Conservation (phyloP, 2,329 filamentous ascomycete species). For the Conoideocrella luteorostrata region DNA sequence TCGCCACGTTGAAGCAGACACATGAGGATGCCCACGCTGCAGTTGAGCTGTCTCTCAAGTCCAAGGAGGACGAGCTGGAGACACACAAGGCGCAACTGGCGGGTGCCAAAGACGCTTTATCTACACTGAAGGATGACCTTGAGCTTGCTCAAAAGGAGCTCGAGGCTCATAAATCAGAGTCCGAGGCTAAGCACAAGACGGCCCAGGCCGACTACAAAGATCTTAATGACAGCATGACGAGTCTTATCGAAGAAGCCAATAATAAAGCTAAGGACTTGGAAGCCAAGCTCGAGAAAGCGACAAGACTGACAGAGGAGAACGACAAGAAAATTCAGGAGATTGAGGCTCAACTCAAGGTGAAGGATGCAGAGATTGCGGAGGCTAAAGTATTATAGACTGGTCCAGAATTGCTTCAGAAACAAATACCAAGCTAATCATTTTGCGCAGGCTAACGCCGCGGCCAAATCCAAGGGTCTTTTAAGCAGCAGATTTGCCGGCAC, state of each 20-base stretch:
- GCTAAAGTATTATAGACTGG: constrained; percentile 39
- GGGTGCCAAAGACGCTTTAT: constrained; percentile 27
- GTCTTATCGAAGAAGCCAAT: constrained; percentile 53
- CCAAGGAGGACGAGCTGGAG: constrained; percentile 30
- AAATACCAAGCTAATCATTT: background rate
- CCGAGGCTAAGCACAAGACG: constrained; percentile 47
- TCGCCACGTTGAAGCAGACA: constrained; percentile 40
- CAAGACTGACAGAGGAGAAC: constrained; percentile 39
- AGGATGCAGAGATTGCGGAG: constrained; percentile 58
- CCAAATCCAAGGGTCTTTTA: constrained; percentile 44
- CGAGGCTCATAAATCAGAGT: constrained; percentile 44
- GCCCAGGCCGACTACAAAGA: constrained; percentile 54
- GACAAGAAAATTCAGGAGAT: constrained; percentile 42
- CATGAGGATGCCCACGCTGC: constrained; percentile 37
- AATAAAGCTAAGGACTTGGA: constrained; percentile 46
- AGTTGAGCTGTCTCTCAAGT: constrained; percentile 25
- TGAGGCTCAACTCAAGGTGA: constrained; percentile 53
- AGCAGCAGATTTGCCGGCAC: constrained; percentile 47
- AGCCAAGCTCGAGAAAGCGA: constrained; percentile 40
- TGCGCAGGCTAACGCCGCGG: constrained; percentile 37
- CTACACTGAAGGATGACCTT: constrained; percentile 34
- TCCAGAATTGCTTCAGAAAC: too few relatives aligned
- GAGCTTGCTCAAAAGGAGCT: constrained; percentile 46
- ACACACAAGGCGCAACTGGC: constrained; percentile 26
- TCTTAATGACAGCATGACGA: constrained; percentile 56